Base-by-base conservation (phyloP, 139 green algal species). In the Chlorella sp. region DNA sequence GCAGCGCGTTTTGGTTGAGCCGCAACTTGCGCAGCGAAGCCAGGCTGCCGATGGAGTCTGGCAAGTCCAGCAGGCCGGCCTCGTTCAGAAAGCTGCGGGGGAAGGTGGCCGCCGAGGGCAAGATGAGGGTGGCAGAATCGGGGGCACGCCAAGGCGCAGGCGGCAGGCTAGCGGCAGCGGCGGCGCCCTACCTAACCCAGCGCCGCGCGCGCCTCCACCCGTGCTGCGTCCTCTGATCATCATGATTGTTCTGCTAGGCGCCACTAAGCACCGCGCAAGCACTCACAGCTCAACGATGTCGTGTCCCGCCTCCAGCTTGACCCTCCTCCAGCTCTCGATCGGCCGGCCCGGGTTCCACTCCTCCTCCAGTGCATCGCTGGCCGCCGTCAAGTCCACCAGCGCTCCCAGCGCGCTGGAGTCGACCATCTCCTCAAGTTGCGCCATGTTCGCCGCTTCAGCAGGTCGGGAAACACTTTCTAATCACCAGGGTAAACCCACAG, bases 1-100 rank as follows among this genome's bases (percentile, higher is more conserved):
- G 54, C 75, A 90, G 85, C 40, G 60, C 84, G 46, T 90, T 90
- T 22, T 83, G 68, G 43, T 70, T 82, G 28, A 90, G 75, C 28
- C 41, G 64, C 26, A 89, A 41, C 48, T 81, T 86, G 32, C 13
- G 54, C 64, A 90, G 60, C 0, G 20, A 14, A 9, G 62, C 34
- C 73, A 86, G 82, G 28, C 36, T 3, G 28, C 54, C 54, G 13
- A 82, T 24, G 28, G 41, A 48, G 4, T 75, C 73, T 2, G 82
- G 82, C 4, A 86, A 43, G 17, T 86, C 82, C 82, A 82, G 60
- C 41, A 86, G 36, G 43, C 73, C 60, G 4, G 58, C 43, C 58
- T 82, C 73, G 20, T n/a, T 86, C 72, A 86, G 34, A 14, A 69
- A 54, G 2, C 82, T 86, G 82, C n/a, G 65, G 44, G 20, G 38